Base-by-base conservation (phyloP, 2,329 filamentous ascomycete genomes). In the Albophoma yamanashiensis region DNA sequence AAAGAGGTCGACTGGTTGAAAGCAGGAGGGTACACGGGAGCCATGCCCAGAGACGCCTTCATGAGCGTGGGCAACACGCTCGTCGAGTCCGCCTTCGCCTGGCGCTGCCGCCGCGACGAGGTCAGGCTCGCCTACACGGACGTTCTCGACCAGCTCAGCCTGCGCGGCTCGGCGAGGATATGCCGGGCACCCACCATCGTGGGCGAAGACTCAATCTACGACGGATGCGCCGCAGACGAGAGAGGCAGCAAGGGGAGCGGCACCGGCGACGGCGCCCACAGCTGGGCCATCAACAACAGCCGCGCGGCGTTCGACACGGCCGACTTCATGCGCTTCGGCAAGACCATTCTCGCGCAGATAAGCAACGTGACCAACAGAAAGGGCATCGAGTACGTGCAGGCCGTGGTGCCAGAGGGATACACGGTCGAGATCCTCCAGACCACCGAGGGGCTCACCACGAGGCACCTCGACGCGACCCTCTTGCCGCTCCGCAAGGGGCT, bases 241-340 rank as follows among this genome's bases (percentile, higher is more conserved):
- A 34, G 34, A 20, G 22, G 27, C 15, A 20, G 22, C 22, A 20
- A 36, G 25, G 25, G 11, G 17, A 39, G 38, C n/a, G 27, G n/a
- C 53, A 50, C 20, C n/a, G 15, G 27, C n/a, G 40, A 20, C 20
- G 17, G 17, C 6, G 4, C 40, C 9, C n/a, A 20, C 40, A 3
- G 17, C 25, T 56, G 58, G 58, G 58, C 53, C 58, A 52, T 59
- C 42, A 59, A 59, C 42, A 52, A 59, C 42, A 50, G 40, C 14
- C 40, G 58, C 34, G 34, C 58, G 7, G 58, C 58, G 2, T 59
- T 59, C 39, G 58, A 56, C 25, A 40, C 58, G 20, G 58, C 58
- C 15, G 58, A 59, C 58, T 59, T 59, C 14, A 45, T 59, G 31
- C 53, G 58, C 8, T 57, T 59, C 25, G 58, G 58, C 34, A 59